Conservation (phyloP, 75 land plant species). For the Pinus albicaulis region DNA sequence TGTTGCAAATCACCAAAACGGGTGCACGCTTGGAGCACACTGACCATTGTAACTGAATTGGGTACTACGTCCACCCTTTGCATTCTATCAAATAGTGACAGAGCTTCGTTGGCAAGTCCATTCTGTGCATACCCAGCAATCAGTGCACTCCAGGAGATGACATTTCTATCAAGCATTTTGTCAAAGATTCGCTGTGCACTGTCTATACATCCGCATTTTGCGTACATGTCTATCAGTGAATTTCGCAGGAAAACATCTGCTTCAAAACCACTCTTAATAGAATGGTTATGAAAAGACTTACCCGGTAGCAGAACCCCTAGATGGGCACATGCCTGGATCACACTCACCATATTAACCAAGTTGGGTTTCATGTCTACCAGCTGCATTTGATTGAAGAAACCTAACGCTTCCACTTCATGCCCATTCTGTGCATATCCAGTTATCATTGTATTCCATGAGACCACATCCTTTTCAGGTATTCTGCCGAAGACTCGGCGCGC, state of each 20-base stretch:
- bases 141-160: constrained; percentile 67
- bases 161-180: constrained; percentile 34
- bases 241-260: constrained; percentile 33
- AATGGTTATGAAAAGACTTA: constrained; percentile 26
- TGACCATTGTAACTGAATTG: constrained; percentile 13
- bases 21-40: constrained; percentile 20
- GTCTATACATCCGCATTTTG: constrained; percentile 52
- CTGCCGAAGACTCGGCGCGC: constrained; percentile 45
- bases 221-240: constrained; percentile 69
- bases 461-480: constrained; percentile 47
- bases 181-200: constrained; percentile 47
- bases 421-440: constrained; percentile 54
- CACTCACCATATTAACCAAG: constrained; percentile 54
- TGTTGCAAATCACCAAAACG: constrained; percentile 10
- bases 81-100: constrained; percentile 22
- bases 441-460: constrained; percentile 68
- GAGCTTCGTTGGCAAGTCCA: constrained; percentile 8
- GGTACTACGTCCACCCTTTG: constrained; percentile 5
- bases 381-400: constrained; percentile 42
- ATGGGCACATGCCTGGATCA: constrained; percentile 42
- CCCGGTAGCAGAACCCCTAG: constrained; percentile 43
- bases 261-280: constrained; percentile 30
- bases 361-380: constrained; percentile 33
- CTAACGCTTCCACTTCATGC: constrained; percentile 22
- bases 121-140: constrained; percentile 13